Conservation (phyloP, 2,329 filamentous ascomycete genomes). For the Myrmaecium sp. region DNA sequence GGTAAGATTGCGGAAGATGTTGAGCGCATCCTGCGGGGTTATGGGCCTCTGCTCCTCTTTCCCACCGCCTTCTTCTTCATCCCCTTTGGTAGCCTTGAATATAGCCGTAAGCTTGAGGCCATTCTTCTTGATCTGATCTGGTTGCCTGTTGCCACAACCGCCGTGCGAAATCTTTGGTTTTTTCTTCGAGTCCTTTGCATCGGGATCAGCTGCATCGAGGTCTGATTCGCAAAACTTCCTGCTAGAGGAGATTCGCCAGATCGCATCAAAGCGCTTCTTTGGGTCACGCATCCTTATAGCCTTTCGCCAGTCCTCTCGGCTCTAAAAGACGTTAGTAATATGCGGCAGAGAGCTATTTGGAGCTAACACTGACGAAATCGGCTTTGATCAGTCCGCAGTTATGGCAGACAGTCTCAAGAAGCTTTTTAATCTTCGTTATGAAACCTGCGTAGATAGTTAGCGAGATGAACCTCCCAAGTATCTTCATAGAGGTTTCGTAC, state of each 20-base stretch:
- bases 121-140: conserved; percentile 62
- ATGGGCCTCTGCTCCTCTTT: conserved; percentile 60
- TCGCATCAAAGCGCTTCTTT: conserved; percentile 81
- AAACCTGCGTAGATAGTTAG: conserved; percentile 48
- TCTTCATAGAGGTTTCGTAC: conserved; percentile 23
- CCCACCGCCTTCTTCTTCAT: conserved; percentile 48
- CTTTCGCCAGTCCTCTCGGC: conserved; percentile 64
- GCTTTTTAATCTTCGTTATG: conserved; percentile 98
- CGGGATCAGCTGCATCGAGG: conserved; percentile 46
- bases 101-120: conserved; percentile 67
- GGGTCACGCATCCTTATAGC: conserved; percentile 77
- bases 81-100: conserved; percentile 55
- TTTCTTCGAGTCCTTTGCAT: conserved; percentile 42
- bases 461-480: neutral
- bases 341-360: conserved; percentile 14
- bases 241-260: conserved; percentile 84
- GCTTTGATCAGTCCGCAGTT: conserved; percentile 96
- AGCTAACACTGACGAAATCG: conserved; percentile 64
- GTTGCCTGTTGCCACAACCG: conserved; percentile 84
- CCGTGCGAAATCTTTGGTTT: conserved; percentile 44
- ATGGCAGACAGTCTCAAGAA: conserved; percentile 96
- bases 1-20: conserved; percentile 72
- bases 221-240: conserved; percentile 75
- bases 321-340: conserved; percentile 31
- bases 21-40: conserved; percentile 68